Base-by-base conservation (phyloP, 2,329 filamentous ascomycete species). In the Beauveria brongniartii region DNA sequence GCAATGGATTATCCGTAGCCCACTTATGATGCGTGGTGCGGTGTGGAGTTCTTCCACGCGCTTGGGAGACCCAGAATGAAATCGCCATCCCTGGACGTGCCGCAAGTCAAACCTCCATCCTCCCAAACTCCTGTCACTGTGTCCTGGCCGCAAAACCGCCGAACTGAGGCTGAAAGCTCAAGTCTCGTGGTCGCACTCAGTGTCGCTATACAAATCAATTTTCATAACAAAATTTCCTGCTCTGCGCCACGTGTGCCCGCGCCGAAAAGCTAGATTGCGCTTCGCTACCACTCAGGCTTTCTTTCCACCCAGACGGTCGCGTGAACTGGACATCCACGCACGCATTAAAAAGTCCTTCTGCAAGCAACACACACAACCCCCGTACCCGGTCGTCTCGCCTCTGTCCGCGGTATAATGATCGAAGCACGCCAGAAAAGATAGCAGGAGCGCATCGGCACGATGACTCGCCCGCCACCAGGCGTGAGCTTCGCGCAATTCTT, bases 401-500 rank as follows among this genome's bases (percentile, higher is more conserved):
- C n/a, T 65, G 67, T 71, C 72, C 73, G 72, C 76, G 76, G 77
- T 77, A 84, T 78, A 79, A 84, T 82, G 82, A 79, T 79, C 71
- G 77, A 76, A 77, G 75, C 75, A 77, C 77, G 78, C 77, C 72
- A 74, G 76, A 72, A 76, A 73, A 75, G 77, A 77, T 80, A 79
- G 75, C 77, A 76, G 74, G 75, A 74, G 74, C 74, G 72, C 73
- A 75, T 74, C 72, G 72, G 76, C 80, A 86, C 78, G 78, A 90
- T 90, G 88, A 90, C 90, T 85, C 90, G 89, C 80, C 84, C 87
- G 73, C 82, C 86, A 70, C 81, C 83, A 64, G 80, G 80, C 75
- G 87, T 88, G 79, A 87, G 87, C 78, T 92, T 92, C 82, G 89
- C 88, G 77, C 86, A 92, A 78, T 94, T 91, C 82, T 92, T 92